Conservation (phyloP, 2,329 filamentous ascomycete genomes). For the Xylariaceae sp. region DNA sequence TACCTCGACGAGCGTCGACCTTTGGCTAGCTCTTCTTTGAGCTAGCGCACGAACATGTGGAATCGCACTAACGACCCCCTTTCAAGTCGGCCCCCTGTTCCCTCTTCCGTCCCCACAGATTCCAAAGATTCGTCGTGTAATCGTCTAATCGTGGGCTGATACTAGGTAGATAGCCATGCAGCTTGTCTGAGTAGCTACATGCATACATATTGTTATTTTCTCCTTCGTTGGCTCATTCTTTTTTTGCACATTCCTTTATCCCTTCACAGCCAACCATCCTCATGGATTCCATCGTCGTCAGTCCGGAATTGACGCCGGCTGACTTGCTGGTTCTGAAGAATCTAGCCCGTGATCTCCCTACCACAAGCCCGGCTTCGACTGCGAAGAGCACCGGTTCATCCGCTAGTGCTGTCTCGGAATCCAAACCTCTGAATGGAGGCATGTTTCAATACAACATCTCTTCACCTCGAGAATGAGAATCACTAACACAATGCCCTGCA, state of each 20-base stretch:
- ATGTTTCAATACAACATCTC: background rate
- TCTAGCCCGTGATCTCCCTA: slow-evolving; percentile 36
- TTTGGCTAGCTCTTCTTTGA: too few species aligned
- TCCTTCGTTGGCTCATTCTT: background rate
- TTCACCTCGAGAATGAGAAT: background rate
- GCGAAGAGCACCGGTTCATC: slow-evolving; percentile 4
- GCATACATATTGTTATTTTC: too few species aligned
- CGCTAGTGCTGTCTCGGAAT: slow-evolving; percentile 1
- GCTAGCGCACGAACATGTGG: too few species aligned
- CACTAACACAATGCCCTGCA: slow-evolving; percentile 5
- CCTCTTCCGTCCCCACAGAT: too few species aligned
- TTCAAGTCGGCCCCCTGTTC: too few species aligned
- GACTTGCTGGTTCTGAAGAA: slow-evolving; percentile 39
- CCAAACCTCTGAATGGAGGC: slow-evolving; percentile 15
- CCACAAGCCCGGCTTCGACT: slow-evolving; percentile 16
- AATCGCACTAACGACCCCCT: too few species aligned
- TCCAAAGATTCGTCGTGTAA: too few species aligned
- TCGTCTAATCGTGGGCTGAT: too few species aligned
- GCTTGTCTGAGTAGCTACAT: too few species aligned
- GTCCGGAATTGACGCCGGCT: slow-evolving; percentile 38
- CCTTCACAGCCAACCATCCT: background rate
- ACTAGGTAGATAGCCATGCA: too few species aligned
- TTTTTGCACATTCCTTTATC: background rate
- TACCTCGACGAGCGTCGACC: too few species aligned
- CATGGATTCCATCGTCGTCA: slow-evolving; percentile 32